Evolutionary conservation across 192 early-diverging fungal genomes (phyloP), one percentile per base, ranked within the genome.

Genomic region (Entomortierella chlamydospora): DNA sequence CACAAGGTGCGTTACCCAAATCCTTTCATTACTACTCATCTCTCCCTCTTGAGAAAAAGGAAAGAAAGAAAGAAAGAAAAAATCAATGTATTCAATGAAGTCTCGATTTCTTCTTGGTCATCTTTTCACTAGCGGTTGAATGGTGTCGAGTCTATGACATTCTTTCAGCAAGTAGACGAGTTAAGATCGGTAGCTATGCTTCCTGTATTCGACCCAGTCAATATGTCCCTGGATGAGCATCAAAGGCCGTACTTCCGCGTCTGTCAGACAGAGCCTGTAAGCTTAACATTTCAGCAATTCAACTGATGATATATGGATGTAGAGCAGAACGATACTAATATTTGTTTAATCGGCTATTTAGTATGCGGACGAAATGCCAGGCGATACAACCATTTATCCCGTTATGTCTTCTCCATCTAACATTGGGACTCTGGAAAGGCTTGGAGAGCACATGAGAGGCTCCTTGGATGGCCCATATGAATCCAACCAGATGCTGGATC

Each of bases 241-340:
- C 34, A 70, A 47, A 70, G 64, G 28, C 65, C 76, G 2, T 70
- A 47, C 61, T 60, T 70, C 22, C 68, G 76, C 4, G 43, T 79
- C 18, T 33, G 68, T 37, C 68, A 70, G 20, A 64, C 52, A 17
- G 68, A 34, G 1, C 51, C 68, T 17, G 76, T 79, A 61, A 70
- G 74, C 60, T 13, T 34, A 57, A 47, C 15, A 47, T 12, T 4
- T 47, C 15, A 4, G 2, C 45, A 47, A 47, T 20, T 3, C 20
- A 17, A 7, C 8, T 54, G 28, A 61, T 45, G 50, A 45, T 49
- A 62, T 31, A 45, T 43, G 17, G 61, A 62, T 34, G 25, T 4
- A 23, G 26, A 49, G 13, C 4, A 26, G 34, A 30, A 47, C 20
- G 52, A 58, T 25, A 20, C 11, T 13, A 49, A 28, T 5, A 33